Percentiles rank a stretch among this genome's conserved stretches.
Conservation (phyloP, 768 basidiomycete species). For the Pleurotus pulmonarius region DNA sequence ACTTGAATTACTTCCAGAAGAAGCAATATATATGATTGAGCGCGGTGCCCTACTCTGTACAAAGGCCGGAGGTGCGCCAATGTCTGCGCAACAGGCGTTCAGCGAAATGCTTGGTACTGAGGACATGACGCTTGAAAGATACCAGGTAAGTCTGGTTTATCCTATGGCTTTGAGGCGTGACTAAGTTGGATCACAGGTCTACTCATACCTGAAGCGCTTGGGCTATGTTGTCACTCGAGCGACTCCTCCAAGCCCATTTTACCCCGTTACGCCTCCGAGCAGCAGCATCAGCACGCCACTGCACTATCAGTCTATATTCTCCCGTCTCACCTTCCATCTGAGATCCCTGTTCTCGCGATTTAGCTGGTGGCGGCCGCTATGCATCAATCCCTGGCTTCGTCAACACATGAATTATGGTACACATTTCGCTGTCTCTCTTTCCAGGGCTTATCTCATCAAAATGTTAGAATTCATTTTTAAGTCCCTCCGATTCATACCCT, state of each 20-base stretch:
- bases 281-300: slow-evolving; percentile 12
- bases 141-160: slow-evolving; percentile 58
- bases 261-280: slow-evolving; percentile 38
- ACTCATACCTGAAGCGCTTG: slow-evolving; percentile 85
- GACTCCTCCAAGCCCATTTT: slow-evolving; percentile 38
- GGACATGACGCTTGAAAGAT: slow-evolving; percentile 76
- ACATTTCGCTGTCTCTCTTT: slow-evolving; percentile 16
- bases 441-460: not conserved
- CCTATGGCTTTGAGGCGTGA: not conserved
- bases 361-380: slow-evolving; percentile 69
- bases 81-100: slow-evolving; percentile 91
- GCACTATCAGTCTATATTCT: slow-evolving; percentile 29
- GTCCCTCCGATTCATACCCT: slow-evolving; percentile 68
- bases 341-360: slow-evolving; percentile 30
- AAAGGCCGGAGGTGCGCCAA: slow-evolving; percentile 48
- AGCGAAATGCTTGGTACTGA: slow-evolving; percentile 79
- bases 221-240: slow-evolving; percentile 89
- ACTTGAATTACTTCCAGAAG: slow-evolving; percentile 90
- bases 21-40: slow-evolving; percentile 91
- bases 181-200: slow-evolving; percentile 54
- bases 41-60: slow-evolving; percentile 86
- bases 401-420: slow-evolving; percentile 51
- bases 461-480: slow-evolving; percentile 60
- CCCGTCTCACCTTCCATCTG: slow-evolving; percentile 20
- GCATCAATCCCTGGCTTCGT: slow-evolving; percentile 41